Evolutionary conservation across 2,329 filamentous ascomycete species (phyloP).

Genomic region (Chrysoporthe deuterocubensis): DNA sequence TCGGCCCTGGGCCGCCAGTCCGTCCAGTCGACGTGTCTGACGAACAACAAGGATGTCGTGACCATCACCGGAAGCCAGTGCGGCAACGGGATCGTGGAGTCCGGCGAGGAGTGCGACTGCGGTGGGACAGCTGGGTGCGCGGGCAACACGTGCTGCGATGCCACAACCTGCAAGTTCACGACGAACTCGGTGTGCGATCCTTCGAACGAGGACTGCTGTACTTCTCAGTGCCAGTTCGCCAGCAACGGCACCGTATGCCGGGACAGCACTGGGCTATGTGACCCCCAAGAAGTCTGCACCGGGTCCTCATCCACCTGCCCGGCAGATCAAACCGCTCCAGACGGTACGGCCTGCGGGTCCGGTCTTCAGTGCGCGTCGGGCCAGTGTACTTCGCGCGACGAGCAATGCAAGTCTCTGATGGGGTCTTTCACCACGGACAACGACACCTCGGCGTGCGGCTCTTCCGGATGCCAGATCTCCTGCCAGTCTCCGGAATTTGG

Average conservation of each 20-base stretch:
- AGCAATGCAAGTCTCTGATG: constrained; percentile 86
- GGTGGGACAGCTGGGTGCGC: constrained; percentile 75
- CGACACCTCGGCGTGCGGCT: constrained; percentile 79
- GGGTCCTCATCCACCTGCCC: constrained; percentile 77
- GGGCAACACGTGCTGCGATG: constrained; percentile 80
- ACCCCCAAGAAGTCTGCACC: constrained; percentile 82
- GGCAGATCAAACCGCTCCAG: constrained; percentile 66
- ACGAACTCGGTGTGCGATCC: constrained; percentile 76
- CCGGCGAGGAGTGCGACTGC: constrained; percentile 94
- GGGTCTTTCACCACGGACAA: constrained; percentile 74
- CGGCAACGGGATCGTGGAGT: constrained; percentile 95
- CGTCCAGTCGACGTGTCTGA: constrained; percentile 77
- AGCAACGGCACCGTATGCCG: constrained; percentile 76
- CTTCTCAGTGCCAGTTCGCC: constrained; percentile 67
- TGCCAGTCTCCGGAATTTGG: constrained; percentile 75
- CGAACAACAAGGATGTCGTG: constrained; percentile 81
- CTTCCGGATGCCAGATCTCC: constrained; percentile 72
- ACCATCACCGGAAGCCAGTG: constrained; percentile 85
- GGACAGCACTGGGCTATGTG: constrained; percentile 76
- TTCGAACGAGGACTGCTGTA: constrained; percentile 82
- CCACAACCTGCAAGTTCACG: constrained; percentile 85
- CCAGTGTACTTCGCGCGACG: constrained; percentile 89
- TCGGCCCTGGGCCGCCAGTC: constrained; percentile 78
- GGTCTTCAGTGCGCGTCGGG: constrained; percentile 83
- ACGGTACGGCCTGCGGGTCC: constrained; percentile 76